Base-by-base conservation (phyloP, 352 stramenopile genomes). In the Phytophthora parvispora region DNA sequence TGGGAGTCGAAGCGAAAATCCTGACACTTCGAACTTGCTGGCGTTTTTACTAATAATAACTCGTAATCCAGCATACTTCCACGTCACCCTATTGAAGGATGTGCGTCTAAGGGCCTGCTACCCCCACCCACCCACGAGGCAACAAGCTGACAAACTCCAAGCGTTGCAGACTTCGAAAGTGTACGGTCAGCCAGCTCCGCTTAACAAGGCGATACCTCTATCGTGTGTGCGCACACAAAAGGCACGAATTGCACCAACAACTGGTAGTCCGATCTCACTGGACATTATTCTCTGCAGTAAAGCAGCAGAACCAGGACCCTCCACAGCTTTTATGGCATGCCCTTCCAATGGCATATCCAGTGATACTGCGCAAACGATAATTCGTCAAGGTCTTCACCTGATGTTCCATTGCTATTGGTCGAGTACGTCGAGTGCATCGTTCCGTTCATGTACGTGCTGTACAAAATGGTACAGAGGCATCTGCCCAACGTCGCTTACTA, bases 391-490 rank as follows among this genome's bases (percentile, higher is more conserved):
- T 10, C 20, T 48, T 9, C 40, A 48, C 16, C 20, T 48, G 40
- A 22, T 48, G 40, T 48, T 48, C 40, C 40, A 48, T 48, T 48
- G 40, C 22, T 50, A 1, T 16, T 50, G 22, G 43, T 29, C 43
- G 43, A 50, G 20, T 50, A 50, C 22, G 43, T 50, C 4, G 43
- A 50, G 43, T 50, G 43, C 43, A 29, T 50, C 43, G 43, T 50
- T 6, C 22, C 43, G 10, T 22, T 50, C 10, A 29, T 50, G 7
- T 50, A 29, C 18, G 20, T 50, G 20, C 43, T 50, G 43, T 50
- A 50, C 43, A 50, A 50, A 18, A 18, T 15, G 1, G 43, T 27
- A 15, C 22, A 15, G 5, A 15, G 18, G 8, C 10, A 29, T n/a
- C 22, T 50, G 18, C 43, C 43, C 8, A 50, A 50, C 12, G n/a